Evolutionary conservation across 2,329 filamentous ascomycete species (phyloP).

Genomic region (Seiridium unicorne): DNA sequence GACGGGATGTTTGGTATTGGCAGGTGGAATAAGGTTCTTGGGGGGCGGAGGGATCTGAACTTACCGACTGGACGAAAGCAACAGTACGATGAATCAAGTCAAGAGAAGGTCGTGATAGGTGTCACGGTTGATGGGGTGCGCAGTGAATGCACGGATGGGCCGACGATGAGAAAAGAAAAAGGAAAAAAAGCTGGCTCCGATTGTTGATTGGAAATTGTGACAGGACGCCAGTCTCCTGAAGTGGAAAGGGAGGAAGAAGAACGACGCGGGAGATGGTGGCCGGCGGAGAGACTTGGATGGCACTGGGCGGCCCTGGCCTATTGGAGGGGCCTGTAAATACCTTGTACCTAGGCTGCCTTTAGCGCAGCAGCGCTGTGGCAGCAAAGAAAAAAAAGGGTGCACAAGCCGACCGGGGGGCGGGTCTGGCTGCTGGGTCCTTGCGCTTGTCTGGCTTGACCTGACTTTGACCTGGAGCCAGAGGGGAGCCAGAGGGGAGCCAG

Average conservation of each 20-base stretch:
- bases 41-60: not conserved
- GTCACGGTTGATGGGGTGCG: constrained; percentile 4
- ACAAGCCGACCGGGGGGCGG: not conserved
- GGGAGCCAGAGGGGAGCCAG: not conserved
- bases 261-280: constrained; percentile 1
- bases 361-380: not conserved
- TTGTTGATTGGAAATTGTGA: constrained; percentile 21
- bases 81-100: not conserved
- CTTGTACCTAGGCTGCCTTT: too few relatives aligned
- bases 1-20: not conserved
- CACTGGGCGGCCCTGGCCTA: not conserved
- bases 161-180: constrained; percentile 20
- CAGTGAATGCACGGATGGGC: not conserved
- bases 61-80: constrained; percentile 4
- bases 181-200: constrained; percentile 27
- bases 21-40: constrained; percentile 2
- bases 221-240: constrained; percentile 17
- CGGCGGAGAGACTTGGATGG: not conserved
- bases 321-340: not conserved
- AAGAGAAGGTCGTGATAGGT: not conserved
- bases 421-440: not conserved
- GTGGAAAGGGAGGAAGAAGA: constrained; percentile 6
- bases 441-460: not conserved
- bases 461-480: not conserved
- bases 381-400: not conserved